phyloP scores from a whole-genome alignment of 805 yeast species.

The Naumovozyma dairenensis region DNA sequence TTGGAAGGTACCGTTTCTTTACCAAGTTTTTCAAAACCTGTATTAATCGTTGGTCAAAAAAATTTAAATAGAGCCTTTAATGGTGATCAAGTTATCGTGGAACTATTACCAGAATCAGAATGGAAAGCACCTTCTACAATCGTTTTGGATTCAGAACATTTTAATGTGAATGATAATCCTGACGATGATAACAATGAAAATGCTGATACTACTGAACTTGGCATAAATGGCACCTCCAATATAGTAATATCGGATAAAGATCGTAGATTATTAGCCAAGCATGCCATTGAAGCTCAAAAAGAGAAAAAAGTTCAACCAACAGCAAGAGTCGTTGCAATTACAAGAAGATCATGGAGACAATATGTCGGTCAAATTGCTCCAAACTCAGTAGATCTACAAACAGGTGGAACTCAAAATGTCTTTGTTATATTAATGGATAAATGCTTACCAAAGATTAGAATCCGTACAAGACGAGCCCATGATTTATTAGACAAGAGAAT shows the following conservation, averaged over 20 bases:
- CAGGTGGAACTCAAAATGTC: slow-evolving; percentile 62
- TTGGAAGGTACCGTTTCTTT: slow-evolving; percentile 76
- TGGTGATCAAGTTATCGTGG: slow-evolving; percentile 87
- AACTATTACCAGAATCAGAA: slow-evolving; percentile 69
- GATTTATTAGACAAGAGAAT: slow-evolving; percentile 83
- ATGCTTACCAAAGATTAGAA: slow-evolving; percentile 76
- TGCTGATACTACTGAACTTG: slow-evolving; percentile 36
- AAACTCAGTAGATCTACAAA: slow-evolving; percentile 50
- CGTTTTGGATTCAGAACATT: slow-evolving; percentile 63
- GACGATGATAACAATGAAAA: slow-evolving; percentile 40
- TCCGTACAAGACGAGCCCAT: slow-evolving; percentile 75
- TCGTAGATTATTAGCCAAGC: slow-evolving; percentile 62
- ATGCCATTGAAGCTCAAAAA: slow-evolving; percentile 56
- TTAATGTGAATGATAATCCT: slow-evolving; percentile 51
- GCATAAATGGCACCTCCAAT: too few relatives aligned
- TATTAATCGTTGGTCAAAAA: slow-evolving; percentile 72
- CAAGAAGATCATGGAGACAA: slow-evolving; percentile 88
- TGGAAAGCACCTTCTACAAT: slow-evolving; percentile 84
- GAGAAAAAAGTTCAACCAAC: slow-evolving; percentile 69
- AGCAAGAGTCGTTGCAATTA: slow-evolving; percentile 79
- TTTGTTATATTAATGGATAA: slow-evolving; percentile 85
- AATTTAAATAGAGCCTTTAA: slow-evolving; percentile 84
- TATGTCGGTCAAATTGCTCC: slow-evolving; percentile 92
- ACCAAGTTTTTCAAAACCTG: slow-evolving; percentile 67
- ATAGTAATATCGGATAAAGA: slow-evolving; percentile 32